Evolutionary conservation across 2,329 filamentous ascomycete genomes (phyloP), one percentile per base, ranked within the genome.

Genomic region (Colletotrichum abscissum): DNA sequence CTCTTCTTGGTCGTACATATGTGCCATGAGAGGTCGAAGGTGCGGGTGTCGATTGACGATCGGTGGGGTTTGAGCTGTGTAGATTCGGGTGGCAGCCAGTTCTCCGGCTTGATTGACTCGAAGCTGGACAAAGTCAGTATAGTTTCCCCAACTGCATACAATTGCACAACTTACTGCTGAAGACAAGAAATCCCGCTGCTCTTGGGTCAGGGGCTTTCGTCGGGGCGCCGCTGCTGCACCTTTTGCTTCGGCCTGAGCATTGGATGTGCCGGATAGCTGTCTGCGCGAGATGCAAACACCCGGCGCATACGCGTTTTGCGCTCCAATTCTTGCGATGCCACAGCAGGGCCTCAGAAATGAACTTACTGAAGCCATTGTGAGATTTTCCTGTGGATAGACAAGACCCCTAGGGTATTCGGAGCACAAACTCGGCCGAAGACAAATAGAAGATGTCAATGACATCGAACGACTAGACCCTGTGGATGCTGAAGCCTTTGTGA

Each of bases 1-100:
- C 14, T 91, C 95, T 86, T 99, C 97, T 82, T 99, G 97, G 79
- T 97, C 94, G 86, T 98, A 95, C 97, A 99, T 99, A 88, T 98
- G 97, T 78, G 92, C 91, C 95, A 99, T 98, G 38, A 98, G 86
- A 0, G 95, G 93, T 7, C 94, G 92, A 22, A 99, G 91, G 80
- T 98, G 94, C 1, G 97, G 96, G 81, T 98, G 92, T 5, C 92
- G 90, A 76, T 90, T 89, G 69, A 95, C 88, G 65, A 98, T 85
- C n/a, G 92, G 90, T 0, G 95, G 95, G 1, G 92, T 96, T 83
- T 99, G 97, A 2, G 94, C 92, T 1, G 91, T 92, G 86, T 98
- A 99, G 82, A 99, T 99, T 69, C 97, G 90, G 30, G 94, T 96
- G 35, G 97, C 97, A 67, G 97, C 97, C n/a, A 99, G 91, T 84